These are phyloP conservation scores for Apiospora koreana DNA, from an alignment of 2,329 filamentous ascomycete genomes.

Conservation along the genomic window DNA sequence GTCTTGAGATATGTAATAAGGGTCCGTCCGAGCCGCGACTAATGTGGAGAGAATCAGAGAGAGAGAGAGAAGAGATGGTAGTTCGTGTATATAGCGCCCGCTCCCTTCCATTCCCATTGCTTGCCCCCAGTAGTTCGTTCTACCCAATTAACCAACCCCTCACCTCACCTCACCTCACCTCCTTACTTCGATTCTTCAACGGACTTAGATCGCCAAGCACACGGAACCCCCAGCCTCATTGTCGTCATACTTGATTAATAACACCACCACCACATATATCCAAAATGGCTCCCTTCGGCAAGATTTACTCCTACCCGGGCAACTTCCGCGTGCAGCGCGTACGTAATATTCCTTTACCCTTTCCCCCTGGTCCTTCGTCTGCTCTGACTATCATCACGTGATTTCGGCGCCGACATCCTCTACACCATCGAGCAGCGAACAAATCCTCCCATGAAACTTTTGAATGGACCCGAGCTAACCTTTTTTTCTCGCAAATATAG, in stretches of 20 bases:
- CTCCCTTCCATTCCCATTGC: not conserved
- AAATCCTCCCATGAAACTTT: too few relatives aligned
- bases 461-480: not conserved
- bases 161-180: not conserved
- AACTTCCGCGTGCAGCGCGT: conserved; percentile 40
- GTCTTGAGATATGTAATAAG: not conserved
- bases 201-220: not conserved
- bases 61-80: too few relatives aligned
- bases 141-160: not conserved
- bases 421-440: not conserved
- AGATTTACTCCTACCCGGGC: conserved; percentile 37
- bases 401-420: not conserved
- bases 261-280: not conserved
- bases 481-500: conserved; percentile 20
- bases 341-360: conserved; percentile 19
- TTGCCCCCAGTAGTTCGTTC: not conserved
- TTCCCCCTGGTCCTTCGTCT: not conserved
- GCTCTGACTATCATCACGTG: not conserved
- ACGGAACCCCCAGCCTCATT: not conserved
- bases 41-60: not conserved
- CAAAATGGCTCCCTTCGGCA: conserved; percentile 41
- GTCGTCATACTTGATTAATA: not conserved
- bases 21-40: not conserved
- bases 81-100: not conserved
- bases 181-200: not conserved